Percentiles rank a stretch among this genome's conserved stretches.
phyloP scores from a whole-genome alignment of 805 yeast species.

The Metschnikowia baotianmanensis region DNA sequence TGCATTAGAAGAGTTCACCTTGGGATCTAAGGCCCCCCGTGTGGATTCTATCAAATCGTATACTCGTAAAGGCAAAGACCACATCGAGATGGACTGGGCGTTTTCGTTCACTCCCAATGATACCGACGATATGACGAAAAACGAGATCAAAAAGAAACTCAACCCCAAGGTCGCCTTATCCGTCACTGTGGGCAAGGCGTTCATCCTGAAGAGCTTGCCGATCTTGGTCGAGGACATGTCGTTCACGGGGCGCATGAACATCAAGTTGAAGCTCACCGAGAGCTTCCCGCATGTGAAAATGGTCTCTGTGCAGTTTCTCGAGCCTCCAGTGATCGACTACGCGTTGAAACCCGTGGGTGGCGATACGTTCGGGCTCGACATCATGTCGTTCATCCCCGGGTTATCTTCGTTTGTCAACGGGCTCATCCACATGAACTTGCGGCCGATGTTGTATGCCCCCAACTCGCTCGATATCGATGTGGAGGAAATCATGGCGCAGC shows the following conservation, averaged over 20 bases:
- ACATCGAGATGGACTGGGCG: slow-evolving; percentile 81
- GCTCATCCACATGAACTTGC: slow-evolving; percentile 64
- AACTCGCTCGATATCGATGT: slow-evolving; percentile 74
- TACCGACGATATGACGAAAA: slow-evolving; percentile 79
- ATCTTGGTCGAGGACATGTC: slow-evolving; percentile 79
- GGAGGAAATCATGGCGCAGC: slow-evolving; percentile 64
- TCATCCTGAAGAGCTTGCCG: slow-evolving; percentile 74
- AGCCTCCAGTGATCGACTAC: slow-evolving; percentile 76
- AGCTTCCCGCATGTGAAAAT: slow-evolving; percentile 76
- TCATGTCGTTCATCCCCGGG: slow-evolving; percentile 83
- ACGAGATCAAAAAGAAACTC: slow-evolving; percentile 64
- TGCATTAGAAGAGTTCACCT: slow-evolving; percentile 70
- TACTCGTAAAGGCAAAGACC: slow-evolving; percentile 63
- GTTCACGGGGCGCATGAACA: slow-evolving; percentile 63
- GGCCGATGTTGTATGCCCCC: slow-evolving; percentile 82
- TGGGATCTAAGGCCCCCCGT: slow-evolving; percentile 79
- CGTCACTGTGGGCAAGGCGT: slow-evolving; percentile 76
- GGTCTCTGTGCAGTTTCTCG: slow-evolving; percentile 69
- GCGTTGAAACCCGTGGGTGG: slow-evolving; percentile 86
- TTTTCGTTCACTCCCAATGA: slow-evolving; percentile 80
- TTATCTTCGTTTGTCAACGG: slow-evolving; percentile 68
- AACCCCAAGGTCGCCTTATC: slow-evolving; percentile 83
- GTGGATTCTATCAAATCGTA: slow-evolving; percentile 70
- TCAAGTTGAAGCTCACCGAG: slow-evolving; percentile 58
- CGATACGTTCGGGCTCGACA: slow-evolving; percentile 81